Base-by-base conservation (phyloP, 345 rosid genomes). In the Toxicodendron radicans region DNA sequence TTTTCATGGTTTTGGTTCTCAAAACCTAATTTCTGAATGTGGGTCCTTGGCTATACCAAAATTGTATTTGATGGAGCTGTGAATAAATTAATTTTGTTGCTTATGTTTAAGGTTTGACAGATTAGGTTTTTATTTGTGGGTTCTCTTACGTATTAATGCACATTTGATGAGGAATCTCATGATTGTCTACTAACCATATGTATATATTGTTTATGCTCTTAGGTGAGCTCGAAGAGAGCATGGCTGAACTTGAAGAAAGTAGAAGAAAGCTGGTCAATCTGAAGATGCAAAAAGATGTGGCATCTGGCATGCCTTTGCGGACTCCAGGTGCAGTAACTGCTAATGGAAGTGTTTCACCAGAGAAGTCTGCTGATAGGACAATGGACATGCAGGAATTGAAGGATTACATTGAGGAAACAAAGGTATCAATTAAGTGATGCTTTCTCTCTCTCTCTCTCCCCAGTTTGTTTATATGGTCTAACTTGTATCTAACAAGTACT, bases 141-240 rank as follows among this genome's bases (percentile, higher is more conserved):
- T 12, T 51, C n/a, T 51, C 6, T 51, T 18, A 51, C 18, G 3
- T n/a, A 51, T 51, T 12, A 13, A 16, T 18, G 2, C 18, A 41
- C 23, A 56, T 7, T 65, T 58, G 54, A 49, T 4, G 38, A 73
- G 65, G 63, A 57, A 52, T 70, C 43, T 78, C 10, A 49, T 80
- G 52, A 61, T 73, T 74, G 8, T 61, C 32, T 72, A 65, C 62
- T 74, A 57, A 82, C 35, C 64, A 9, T 66, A 21, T 64, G 32
- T 70, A 12, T 80, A 18, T 38, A 77, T 68, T 72, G 27, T 75
- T 79, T 58, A 48, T 77, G 48, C 58, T 83, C 59, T 70, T 75
- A 95, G 98, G 94, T 78, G 91, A 91, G 82, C 76, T 95, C 78
- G 98, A 95, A 83, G 99, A 95, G 85, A 83, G 71, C 79, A 85